These are phyloP conservation scores for Wallacemonas collosoma DNA, from an alignment of 208 protist genomes.

Conservation along the genomic window DNA sequence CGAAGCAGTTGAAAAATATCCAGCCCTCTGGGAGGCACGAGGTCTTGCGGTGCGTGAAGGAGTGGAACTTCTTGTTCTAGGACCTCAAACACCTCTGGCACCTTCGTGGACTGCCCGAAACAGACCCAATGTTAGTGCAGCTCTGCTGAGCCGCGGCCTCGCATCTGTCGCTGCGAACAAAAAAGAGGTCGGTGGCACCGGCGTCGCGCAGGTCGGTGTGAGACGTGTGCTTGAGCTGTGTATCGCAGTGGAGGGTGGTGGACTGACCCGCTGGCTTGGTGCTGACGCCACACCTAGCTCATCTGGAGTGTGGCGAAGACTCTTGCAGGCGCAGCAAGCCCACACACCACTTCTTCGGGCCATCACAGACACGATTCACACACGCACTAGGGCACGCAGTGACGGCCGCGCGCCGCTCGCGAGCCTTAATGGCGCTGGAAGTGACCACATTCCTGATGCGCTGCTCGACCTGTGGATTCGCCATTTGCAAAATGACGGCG, in stretches of 20 bases:
- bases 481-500: slow-evolving; percentile 16
- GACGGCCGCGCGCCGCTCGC: background rate
- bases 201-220: background rate
- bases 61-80: background rate
- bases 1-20: slow-evolving; percentile 16
- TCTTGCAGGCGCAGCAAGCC: background rate
- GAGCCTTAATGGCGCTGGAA: background rate
- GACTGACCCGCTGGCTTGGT: background rate
- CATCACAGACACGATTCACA: background rate
- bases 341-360: slow-evolving; percentile 3
- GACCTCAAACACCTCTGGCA: background rate
- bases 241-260: background rate
- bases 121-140: background rate
- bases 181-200: background rate
- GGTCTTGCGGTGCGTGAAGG: background rate
- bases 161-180: background rate
- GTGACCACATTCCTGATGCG: slow-evolving; percentile 38
- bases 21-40: slow-evolving; percentile 21
- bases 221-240: slow-evolving; percentile 6
- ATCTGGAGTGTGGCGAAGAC: background rate
- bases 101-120: background rate
- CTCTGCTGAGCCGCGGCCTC: slow-evolving; percentile 1
- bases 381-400: background rate
- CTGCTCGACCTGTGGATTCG: slow-evolving; percentile 68
- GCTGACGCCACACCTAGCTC: background rate